Conservation (phyloP, 768 basidiomycete genomes). For the Amanita muscaria region DNA sequence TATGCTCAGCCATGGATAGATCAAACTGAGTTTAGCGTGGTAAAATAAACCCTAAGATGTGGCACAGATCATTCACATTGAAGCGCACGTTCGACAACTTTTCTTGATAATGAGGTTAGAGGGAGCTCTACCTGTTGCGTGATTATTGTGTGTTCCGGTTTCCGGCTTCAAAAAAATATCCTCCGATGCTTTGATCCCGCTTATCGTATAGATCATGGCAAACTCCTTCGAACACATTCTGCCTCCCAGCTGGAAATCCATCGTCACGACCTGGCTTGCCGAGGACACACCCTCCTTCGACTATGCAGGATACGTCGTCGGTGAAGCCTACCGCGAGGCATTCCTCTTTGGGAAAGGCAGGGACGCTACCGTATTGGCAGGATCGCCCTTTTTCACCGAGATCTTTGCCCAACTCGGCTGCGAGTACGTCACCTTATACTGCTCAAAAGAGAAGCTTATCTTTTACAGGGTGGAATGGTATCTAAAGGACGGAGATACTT, state of each 20-base stretch:
- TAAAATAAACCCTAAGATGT: too few relatives aligned
- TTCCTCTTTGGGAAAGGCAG: conserved; percentile 87
- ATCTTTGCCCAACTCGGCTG: conserved; percentile 85
- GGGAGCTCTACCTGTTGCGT: too few relatives aligned
- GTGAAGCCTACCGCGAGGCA: conserved; percentile 80
- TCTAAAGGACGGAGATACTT: conserved; percentile 71
- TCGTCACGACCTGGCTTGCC: conserved; percentile 73
- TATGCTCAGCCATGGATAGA: background rate
- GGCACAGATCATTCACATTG: too few relatives aligned
- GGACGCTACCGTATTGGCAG: conserved; percentile 73
- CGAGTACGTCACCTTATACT: conserved; percentile 38
- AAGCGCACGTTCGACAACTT: too few relatives aligned
- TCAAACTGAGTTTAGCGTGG: too few relatives aligned
- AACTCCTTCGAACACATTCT: conserved; percentile 62
- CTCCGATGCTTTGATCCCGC: too few relatives aligned
- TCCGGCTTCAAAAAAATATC: too few relatives aligned
- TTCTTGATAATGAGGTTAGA: too few relatives aligned
- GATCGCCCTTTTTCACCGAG: conserved; percentile 92
- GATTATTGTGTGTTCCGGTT: too few relatives aligned
- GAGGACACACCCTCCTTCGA: conserved; percentile 97
- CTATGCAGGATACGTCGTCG: conserved; percentile 94
- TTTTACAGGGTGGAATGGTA: conserved; percentile 85
- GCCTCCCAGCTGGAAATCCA: conserved; percentile 86
- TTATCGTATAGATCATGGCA: conserved; percentile 10
- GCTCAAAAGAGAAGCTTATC: background rate